Base-by-base conservation (phyloP, 2,329 filamentous ascomycete species). In the Drechslerella stenobrocha region DNA sequence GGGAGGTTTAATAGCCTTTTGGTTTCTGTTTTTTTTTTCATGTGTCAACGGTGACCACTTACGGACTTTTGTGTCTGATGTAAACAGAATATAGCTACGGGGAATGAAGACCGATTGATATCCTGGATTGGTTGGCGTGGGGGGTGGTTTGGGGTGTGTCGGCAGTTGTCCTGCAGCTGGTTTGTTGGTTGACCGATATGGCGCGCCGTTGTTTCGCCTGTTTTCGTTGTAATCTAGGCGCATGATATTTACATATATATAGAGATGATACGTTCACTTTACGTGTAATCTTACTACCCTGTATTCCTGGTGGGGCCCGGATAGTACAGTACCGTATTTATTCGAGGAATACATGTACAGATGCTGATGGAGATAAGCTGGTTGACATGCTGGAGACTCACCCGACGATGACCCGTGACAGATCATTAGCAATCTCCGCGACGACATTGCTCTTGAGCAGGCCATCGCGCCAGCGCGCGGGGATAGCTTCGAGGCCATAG, bases 401-500 rank as follows among this genome's bases (percentile, higher is more conserved):
- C 23, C 55, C 48, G 1, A 20, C 42, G 26, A 58, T 45, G 20
- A 50, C 44, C 24, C 23, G 45, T 22, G 53, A 67, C 22, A 73
- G 32, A 4, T 52, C 53, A 28, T 67, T 52, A 18, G 67, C 67
- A 52, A 70, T 37, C 22, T 50, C 50, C 32, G 64, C 67, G 4
- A 72, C 56, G 13, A 72, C 45, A 9, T 71, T 65, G 32, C 40
- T 66, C 64, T 67, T 45, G 13, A 64, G 13, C 22, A 73, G 55
- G 3, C 24, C 52, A 2, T 69, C 58, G 23, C 52, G 48, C 71
- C 70, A 73, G n/a, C 32, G 30, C 18, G 32, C 15, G n/a, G 44
- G 52, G 76, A 56, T 73, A 56, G n/a, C 30, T 9, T 9, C 76
- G 75, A 75, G 2, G 58, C 69, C 77, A 73, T 79, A 78, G 67